Conservation (phyloP, 78 protist genomes). For the Emiliania huxleyi region DNA sequence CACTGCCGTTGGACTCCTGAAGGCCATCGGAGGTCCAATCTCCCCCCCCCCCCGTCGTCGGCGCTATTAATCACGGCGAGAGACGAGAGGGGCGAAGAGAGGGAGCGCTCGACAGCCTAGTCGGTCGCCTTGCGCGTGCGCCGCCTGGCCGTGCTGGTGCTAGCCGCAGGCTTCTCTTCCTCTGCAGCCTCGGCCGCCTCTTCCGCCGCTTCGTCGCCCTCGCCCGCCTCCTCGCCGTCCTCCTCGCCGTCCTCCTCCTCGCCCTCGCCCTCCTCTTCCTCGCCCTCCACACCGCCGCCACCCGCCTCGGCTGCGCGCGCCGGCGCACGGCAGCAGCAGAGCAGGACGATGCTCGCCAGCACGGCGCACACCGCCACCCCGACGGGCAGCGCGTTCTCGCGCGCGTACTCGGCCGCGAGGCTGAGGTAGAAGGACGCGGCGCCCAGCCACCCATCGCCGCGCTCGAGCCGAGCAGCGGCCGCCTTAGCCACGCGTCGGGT, state of each 20-base stretch:
- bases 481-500: no score
- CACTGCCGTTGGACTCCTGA: no score
- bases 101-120: no score
- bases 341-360: not conserved
- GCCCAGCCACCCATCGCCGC: not conserved
- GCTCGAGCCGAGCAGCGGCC: not conserved
- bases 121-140: not conserved
- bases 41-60: no score
- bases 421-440: not conserved
- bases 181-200: not conserved
- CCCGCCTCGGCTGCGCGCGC: not conserved
- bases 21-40: no score
- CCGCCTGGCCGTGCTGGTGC: not conserved
- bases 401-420: not conserved
- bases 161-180: not conserved
- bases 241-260: not conserved
- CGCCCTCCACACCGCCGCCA: not conserved
- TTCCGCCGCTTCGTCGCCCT: not conserved
- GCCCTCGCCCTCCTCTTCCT: not conserved
- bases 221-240: not conserved
- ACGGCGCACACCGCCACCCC: not conserved
- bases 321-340: not conserved
- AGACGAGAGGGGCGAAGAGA: no score
- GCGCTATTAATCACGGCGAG: no score
- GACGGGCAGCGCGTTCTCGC: not conserved